Base-by-base conservation (phyloP, 2,329 filamentous ascomycete species). In the Camillea tinctor region DNA sequence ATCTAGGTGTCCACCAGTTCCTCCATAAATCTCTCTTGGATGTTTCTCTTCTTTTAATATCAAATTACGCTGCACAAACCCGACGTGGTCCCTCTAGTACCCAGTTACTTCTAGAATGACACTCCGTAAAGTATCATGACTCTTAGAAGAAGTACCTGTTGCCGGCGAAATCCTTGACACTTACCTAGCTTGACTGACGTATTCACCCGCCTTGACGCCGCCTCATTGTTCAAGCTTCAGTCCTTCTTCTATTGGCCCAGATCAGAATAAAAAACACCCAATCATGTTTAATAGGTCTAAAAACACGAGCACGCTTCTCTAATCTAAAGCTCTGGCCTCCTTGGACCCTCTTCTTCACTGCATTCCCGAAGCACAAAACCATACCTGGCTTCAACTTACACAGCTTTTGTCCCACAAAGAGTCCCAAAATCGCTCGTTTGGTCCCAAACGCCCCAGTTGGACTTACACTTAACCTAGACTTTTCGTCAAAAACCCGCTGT, bases 241-340 rank as follows among this genome's bases (percentile, higher is more conserved):
- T 64, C 68, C 60, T 61, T 62, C 69, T 58, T 76, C 74, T 73
- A 77, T 80, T 80, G 78, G 79, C 75, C 73, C 71, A 69, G 67
- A 67, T 60, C 63, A 65, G 58, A 44, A 66, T 71, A 62, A 63
- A 62, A 62, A 69, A 64, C 69, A 66, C 66, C 79, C 79, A 80
- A 81, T 81, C 78, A 80, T 76, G 73, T 77, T 30, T 73, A 66
- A 75, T 73, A 73, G 68, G 68, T 74, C 67, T 68, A 69, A 73
- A 73, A 78, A 73, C 71, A 73, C 71, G 77, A 73, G 73, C 73
- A 79, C 75, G 71, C 73, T 75, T 71, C 71, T 73, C 72, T 74
- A 70, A 75, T 72, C 68, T 72, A 69, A 72, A 72, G 57, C 59
- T 67, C 67, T 68, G 69, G 70, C 56, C 63, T 64, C 56, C 65